Base-by-base conservation (phyloP, 75 land plant genomes). In the Cryptomeria japonica region DNA sequence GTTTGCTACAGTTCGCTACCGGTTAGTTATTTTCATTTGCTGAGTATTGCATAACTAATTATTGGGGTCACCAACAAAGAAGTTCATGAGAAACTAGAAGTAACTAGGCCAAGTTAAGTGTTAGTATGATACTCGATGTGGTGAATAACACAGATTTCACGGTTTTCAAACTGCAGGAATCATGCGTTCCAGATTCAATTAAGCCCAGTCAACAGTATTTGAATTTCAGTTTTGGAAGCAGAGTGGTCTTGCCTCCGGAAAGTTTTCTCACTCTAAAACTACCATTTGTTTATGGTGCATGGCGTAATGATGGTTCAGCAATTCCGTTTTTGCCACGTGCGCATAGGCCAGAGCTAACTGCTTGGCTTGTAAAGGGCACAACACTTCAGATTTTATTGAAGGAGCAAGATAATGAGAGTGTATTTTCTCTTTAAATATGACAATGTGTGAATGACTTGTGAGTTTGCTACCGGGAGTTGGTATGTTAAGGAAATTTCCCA, bases 171-270 rank as follows among this genome's bases (percentile, higher is more conserved):
- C 49, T 91, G 72, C 86, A 95, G 96, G 90, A 90, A 28, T 92
- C 97, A 31, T 95, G 92, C 86, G 72, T 92, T 75, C 95, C 92
- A 42, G 32, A 87, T 47, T 86, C 90, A 9, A 46, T 89, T 87
- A 87, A 55, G 55, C 85, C 92, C 19, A 36, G 88, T 77, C 94
- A 95, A 76, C 86, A 80, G n/a, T 87, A 91, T 61, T 83, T 89
- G 37, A 90, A 87, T 42, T 96, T 98, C 89, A 93, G 94, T 88
- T 83, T 91, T 72, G 97, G 94, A n/a, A 93, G 94, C 79, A 89
- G 88, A 80, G 94, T 98, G 46, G 91, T 97, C 47, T 89, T 98
- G 77, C 99, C 99, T 31, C 99, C 99, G 46, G 99, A 98, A 31
- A 97, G 99, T 91, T 96, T 98, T 49, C 89, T 98, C 28, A 90